Evolutionary conservation across 202 grass and related monocot genomes (phyloP), one percentile per base, ranked within the genome.

Genomic region (Panicum hallii): DNA sequence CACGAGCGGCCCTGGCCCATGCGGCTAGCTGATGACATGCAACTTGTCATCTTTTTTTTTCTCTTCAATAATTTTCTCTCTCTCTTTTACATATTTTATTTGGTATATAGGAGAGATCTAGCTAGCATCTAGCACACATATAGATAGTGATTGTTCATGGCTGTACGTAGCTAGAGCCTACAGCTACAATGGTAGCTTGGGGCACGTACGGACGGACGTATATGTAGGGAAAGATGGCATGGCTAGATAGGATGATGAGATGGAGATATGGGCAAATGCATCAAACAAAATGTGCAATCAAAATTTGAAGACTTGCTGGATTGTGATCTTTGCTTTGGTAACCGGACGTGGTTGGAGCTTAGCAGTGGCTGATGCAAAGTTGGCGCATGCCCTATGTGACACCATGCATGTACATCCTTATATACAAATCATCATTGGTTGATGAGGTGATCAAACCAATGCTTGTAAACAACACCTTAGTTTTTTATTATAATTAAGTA

Each of bases 1-100:
- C 90, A 93, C 92, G 92, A 90, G 91, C 90, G 87, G 89, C 89
- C 89, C 58, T 83, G 95, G 41, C 89, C 87, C 91, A 95, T 85
- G 28, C 79, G 85, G 66, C 72, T 22, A 52, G 19, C 54, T 47
- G 55, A 55, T 79, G n/a, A 43, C 53, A 57, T 22, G 50, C 49
- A 46, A 43, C 46, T 76, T 85, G 17, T 47, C 34, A 78, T 49
- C 72, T 45, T 63, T 77, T 36, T 77, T 44, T 75, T 67, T 47
- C 58, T 61, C 57, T 47, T 30, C 7, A 74, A 54, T 23, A 48
- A 4, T 50, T 56, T 10, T 16, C 36, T 38, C 36, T 4, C 28
- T 74, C 12, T 34, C 26, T 13, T 48, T 79, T 0, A 11, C 34
- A 3, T 16, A 8, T 3, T 65, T 22, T 53, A 1, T 55, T 12